A percentile compares a stretch with the other conserved stretches of the same genome.
Evolutionary conservation across 31 red algal species (phyloP).

Genomic region (Odonthalia washingtoniensis): DNA sequence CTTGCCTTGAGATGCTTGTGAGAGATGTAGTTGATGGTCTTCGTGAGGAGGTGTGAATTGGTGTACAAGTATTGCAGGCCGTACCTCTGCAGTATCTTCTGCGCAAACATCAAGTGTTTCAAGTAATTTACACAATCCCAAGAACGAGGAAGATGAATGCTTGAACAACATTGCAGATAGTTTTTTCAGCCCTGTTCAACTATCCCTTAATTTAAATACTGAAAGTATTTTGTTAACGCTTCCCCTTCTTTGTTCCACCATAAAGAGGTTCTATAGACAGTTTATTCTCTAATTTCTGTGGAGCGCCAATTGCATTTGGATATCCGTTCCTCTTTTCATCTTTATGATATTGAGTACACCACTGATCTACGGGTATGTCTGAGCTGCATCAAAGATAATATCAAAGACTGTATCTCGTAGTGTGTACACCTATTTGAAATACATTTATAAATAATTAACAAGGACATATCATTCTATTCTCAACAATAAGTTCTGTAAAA

Average conservation of each 20-base stretch:
- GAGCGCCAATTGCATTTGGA: no score
- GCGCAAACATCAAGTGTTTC: no score
- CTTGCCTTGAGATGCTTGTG: neutral
- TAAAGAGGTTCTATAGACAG: no score
- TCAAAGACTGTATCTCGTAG: neutral
- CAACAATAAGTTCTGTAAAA: neutral
- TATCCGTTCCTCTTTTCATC: neutral
- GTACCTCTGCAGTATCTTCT: neutral
- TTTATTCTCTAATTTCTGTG: no score
- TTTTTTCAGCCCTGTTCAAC: neutral
- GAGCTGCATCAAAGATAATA: neutral
- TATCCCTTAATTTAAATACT: neutral
- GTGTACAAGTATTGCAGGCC: no score
- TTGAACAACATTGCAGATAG: neutral
- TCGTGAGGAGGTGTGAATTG: neutral
- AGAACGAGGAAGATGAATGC: neutral
- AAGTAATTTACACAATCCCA: neutral
- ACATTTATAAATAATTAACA: neutral
- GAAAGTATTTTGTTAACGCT: neutral
- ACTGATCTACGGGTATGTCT: neutral
- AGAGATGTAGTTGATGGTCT: neutral
- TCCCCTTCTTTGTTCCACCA: neutral
- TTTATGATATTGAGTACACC: neutral
- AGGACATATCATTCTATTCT: neutral
- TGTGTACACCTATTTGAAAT: neutral